A percentile compares a stretch with the other conserved stretches of the same genome.
Conservation (phyloP, 208 protist species). For the Leishmania guyanensis region DNA sequence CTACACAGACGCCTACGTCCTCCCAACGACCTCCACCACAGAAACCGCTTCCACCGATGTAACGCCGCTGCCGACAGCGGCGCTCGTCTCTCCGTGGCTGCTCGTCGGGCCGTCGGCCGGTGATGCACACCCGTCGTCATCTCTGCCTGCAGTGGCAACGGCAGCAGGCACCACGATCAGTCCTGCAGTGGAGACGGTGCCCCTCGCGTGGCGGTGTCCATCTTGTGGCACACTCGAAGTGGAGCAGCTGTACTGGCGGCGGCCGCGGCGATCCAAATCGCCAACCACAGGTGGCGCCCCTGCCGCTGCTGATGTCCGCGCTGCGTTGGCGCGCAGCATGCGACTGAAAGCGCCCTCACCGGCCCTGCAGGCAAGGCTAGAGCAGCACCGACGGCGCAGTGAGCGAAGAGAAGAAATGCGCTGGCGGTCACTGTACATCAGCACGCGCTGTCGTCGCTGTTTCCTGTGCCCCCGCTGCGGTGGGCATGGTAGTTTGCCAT, state of each 20-base stretch:
- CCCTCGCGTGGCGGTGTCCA: slow-evolving; percentile 54
- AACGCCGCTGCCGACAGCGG: slow-evolving; percentile 8
- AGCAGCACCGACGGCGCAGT: slow-evolving; percentile 22
- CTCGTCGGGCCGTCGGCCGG: background rate
- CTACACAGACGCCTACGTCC: slow-evolving; percentile 47
- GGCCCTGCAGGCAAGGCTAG: slow-evolving; percentile 21
- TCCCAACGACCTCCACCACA: slow-evolving; percentile 24
- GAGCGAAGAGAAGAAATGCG: slow-evolving; percentile 28
- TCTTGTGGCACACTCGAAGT: slow-evolving; percentile 40
- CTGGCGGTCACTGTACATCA: slow-evolving; percentile 20
- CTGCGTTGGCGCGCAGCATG: slow-evolving; percentile 7
- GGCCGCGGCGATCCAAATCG: background rate
- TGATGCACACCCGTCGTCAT: background rate
- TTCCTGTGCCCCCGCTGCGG: slow-evolving; percentile 66
- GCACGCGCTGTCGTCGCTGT: slow-evolving; percentile 39
- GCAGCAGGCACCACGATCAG: background rate
- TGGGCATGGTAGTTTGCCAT: slow-evolving; percentile 7
- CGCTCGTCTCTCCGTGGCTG: slow-evolving; percentile 45
- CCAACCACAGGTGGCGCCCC: background rate
- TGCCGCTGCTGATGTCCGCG: background rate
- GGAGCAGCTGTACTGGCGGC: slow-evolving; percentile 41
- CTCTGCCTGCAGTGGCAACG: background rate
- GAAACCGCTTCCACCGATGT: background rate
- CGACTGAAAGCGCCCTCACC: slow-evolving; percentile 13
- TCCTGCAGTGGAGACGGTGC: slow-evolving; percentile 20